These are phyloP conservation scores for Populus nigra DNA, from an alignment of 345 rosid species.

Conservation along the genomic window DNA sequence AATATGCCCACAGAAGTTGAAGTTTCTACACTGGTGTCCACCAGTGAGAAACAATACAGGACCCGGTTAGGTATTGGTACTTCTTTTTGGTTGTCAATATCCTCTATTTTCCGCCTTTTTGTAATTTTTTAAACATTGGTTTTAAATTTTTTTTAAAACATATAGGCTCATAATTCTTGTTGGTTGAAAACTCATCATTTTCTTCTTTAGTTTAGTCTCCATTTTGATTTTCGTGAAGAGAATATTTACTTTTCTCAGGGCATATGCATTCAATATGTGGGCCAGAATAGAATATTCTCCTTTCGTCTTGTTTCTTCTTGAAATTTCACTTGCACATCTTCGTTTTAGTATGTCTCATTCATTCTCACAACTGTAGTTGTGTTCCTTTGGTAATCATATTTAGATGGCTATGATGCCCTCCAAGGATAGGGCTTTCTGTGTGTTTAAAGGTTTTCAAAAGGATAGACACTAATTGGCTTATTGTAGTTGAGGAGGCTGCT, in stretches of 20 bases:
- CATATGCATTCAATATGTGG: background rate
- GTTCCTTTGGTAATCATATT: too few relatives aligned
- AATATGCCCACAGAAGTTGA: constrained; percentile 52
- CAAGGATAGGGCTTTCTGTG: too few relatives aligned
- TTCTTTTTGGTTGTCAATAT: background rate
- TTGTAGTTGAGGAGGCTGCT: too few relatives aligned
- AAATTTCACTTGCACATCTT: too few relatives aligned
- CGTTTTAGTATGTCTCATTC: too few relatives aligned
- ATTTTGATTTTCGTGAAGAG: background rate
- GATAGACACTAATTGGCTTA: too few relatives aligned
- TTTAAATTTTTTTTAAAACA: background rate
- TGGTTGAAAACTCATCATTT: background rate
- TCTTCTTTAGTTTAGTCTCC: background rate
- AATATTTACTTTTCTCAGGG: background rate
- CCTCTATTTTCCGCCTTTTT: background rate
- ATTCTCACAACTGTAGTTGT: too few relatives aligned
- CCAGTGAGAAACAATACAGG: constrained; percentile 48
- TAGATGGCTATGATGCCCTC: too few relatives aligned
- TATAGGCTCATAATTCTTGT: too few relatives aligned
- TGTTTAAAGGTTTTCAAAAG: too few relatives aligned
- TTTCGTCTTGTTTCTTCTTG: too few relatives aligned
- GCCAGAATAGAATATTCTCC: background rate
- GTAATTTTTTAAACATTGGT: background rate
- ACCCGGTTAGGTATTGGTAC: constrained; percentile 54
- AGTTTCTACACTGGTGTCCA: constrained; percentile 42